Evolutionary conservation across 306 rosid genomes (phyloP).

Genomic region (barrel medic (Medicago truncatula)): MtrunA17r5.0-ANR NC_053043.1:10877001-10877500

Average conservation of each 20-base stretch:
- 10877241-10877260: slow-evolving; percentile 84
- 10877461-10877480: background rate
- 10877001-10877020: too few species aligned
- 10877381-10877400: slow-evolving; percentile 40
- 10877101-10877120: slow-evolving; percentile 64
- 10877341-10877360: slow-evolving; percentile 47
- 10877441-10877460: background rate
- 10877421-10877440: background rate
- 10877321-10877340: slow-evolving; percentile 51
- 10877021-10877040: too few species aligned
- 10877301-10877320: slow-evolving; percentile 70
- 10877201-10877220: slow-evolving; percentile 80
- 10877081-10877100: too few species aligned
- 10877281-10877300: slow-evolving; percentile 89
- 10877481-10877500: slow-evolving; percentile 8
- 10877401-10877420: background rate
- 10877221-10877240: slow-evolving; percentile 89
- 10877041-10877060: too few species aligned
- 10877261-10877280: slow-evolving; percentile 86
- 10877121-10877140: slow-evolving; percentile 81
- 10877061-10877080: too few species aligned
- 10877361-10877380: slow-evolving; percentile 30
- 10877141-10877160: slow-evolving; percentile 72
- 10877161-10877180: slow-evolving; percentile 65
- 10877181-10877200: slow-evolving; percentile 57